These are phyloP conservation scores for Xylaria polymorpha DNA, from an alignment of 2,329 filamentous ascomycete species.

Conservation along the genomic window DNA sequence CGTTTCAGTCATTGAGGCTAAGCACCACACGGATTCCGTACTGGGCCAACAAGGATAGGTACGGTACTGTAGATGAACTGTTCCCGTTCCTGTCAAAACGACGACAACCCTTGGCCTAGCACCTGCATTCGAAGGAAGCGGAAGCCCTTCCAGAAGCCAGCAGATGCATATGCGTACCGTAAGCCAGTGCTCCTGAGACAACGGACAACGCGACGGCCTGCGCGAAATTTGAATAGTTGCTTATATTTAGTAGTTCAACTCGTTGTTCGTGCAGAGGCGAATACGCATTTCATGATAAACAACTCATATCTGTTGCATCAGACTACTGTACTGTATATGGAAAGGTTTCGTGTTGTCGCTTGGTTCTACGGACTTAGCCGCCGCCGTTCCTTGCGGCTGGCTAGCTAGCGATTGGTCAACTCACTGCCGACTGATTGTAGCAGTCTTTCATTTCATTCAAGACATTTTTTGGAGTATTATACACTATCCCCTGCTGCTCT, in stretches of 20 bases:
- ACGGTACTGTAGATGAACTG: background rate
- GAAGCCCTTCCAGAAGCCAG: constrained; percentile 26
- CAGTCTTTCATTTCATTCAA: background rate
- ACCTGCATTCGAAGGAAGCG: constrained; percentile 20
- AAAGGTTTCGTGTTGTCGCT: background rate
- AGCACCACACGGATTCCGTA: constrained; percentile 19
- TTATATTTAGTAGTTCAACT: constrained; percentile 22
- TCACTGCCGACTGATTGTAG: background rate
- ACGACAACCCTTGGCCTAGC: background rate
- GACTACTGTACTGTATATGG: background rate
- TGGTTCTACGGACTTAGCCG: constrained; percentile 11
- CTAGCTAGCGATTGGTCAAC: background rate
- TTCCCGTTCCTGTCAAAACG: constrained; percentile 3
- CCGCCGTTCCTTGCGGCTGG: background rate
- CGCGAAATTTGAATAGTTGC: constrained; percentile 1
- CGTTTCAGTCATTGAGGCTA: constrained; percentile 9
- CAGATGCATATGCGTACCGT: constrained; percentile 18
- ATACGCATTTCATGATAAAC: background rate
- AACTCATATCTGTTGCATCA: background rate
- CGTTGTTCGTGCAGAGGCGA: background rate
- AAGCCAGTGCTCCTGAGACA: constrained; percentile 13
- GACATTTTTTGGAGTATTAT: constrained; percentile 8
- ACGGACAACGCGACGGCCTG: background rate
- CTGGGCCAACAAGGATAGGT: background rate
- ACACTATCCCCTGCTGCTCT: background rate